Conservation (phyloP, 2,329 filamentous ascomycete species). For the Ascochyta rabiei region DNA sequence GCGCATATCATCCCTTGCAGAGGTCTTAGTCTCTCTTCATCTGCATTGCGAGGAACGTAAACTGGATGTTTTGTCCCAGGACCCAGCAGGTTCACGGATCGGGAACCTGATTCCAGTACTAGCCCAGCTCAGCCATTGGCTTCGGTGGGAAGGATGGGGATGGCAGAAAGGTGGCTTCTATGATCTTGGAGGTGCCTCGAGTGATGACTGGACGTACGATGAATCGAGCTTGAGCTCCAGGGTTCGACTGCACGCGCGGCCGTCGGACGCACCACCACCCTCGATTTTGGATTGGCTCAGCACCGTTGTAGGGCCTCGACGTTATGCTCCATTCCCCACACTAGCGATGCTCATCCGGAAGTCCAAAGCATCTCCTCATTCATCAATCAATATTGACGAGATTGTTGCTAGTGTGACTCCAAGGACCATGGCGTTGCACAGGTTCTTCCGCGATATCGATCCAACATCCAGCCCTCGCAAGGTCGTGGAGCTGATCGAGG, state of each 20-base stretch:
- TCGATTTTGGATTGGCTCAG: slow-evolving; percentile 63
- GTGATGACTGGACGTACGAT: slow-evolving; percentile 63
- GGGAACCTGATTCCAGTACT: slow-evolving; percentile 72
- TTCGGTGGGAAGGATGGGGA: slow-evolving; percentile 73
- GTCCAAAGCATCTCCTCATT: slow-evolving; percentile 46
- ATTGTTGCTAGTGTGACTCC: slow-evolving; percentile 43
- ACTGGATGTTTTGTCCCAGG: slow-evolving; percentile 67
- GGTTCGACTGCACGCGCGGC: slow-evolving; percentile 37
- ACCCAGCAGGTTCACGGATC: slow-evolving; percentile 53
- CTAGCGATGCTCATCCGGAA: slow-evolving; percentile 46
- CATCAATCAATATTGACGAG: slow-evolving; percentile 45
- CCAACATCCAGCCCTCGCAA: slow-evolving; percentile 55
- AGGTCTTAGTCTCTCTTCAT: slow-evolving; percentile 75
- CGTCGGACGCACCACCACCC: slow-evolving; percentile 59
- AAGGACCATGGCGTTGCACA: slow-evolving; percentile 71
- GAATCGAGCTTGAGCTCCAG: slow-evolving; percentile 48
- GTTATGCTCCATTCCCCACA: slow-evolving; percentile 45
- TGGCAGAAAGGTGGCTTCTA: slow-evolving; percentile 61
- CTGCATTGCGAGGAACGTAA: slow-evolving; percentile 90
- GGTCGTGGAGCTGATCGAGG: slow-evolving; percentile 75
- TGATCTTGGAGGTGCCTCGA: slow-evolving; percentile 63
- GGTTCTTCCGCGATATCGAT: slow-evolving; percentile 64
- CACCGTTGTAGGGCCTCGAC: slow-evolving; percentile 36
- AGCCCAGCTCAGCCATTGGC: slow-evolving; percentile 80
- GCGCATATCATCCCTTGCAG: slow-evolving; percentile 66